Base-by-base conservation (phyloP, 2,329 filamentous ascomycete genomes). In the Aspergillus spinulosporus region DNA sequence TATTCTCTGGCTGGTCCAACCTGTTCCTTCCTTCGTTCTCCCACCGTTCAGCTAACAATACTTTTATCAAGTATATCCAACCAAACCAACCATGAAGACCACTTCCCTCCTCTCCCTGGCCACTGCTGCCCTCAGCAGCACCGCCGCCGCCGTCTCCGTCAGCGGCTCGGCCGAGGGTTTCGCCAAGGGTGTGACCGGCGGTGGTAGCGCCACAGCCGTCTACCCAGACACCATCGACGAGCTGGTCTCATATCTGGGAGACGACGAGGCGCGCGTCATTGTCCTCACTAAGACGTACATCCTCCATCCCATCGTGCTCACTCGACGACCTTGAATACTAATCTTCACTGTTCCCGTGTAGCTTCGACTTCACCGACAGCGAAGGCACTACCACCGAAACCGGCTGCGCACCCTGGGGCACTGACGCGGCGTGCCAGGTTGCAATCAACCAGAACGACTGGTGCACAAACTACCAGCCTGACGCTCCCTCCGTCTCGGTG, bases 381-480 rank as follows among this genome's bases (percentile, higher is more conserved):
- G 63, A 65, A 45, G 63, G 62, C 12, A 63, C 84, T 73, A 75
- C 74, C 4, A 81, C 75, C 29, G 77, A 70, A 40, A 78, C 43
- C 76, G 74, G 56, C 26, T 87, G 85, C 64, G 79, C 83, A 12
- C 84, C 84, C 28, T 84, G 79, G 72, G 83, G 81, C 37, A 83
- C 81, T 28, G 78, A 68, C 8, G 70, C 78, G 2, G 71, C 58
- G 8, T 84, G 84, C 72, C 84, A 87, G 75, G 63, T 79, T 42
- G 81, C 84, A 60, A 85, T 87, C 68, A 82, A 86, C 74, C 75
- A 83, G 74, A 72, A 84, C 67, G 66, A 77, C 65, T 84, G 82
- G 80, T 87, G 84, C 70, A 74, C 68, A 54, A 85, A 85, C 74
- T 83, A 86, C 69, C 74, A 86, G 71, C 73, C 81, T 52, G 74